A percentile compares a stretch with the other conserved stretches of the same genome.
Conservation (phyloP, 2,329 filamentous ascomycete genomes). For the Berkeleyomyces rouxiae region DNA sequence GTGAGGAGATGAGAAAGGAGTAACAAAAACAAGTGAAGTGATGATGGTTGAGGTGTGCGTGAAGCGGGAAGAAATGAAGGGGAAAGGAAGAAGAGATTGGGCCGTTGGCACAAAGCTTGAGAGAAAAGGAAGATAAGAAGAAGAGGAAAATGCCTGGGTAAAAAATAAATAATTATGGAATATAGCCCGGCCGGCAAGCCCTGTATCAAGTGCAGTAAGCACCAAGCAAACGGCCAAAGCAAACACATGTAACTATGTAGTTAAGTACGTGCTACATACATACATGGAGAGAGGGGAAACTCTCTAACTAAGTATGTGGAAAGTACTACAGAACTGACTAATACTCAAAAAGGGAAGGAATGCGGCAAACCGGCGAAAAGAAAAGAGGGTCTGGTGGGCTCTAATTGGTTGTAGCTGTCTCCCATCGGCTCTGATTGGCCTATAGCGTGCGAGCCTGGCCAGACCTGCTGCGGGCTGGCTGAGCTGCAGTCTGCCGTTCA, state of each 20-base stretch:
- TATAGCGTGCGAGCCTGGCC: no score
- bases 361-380: not conserved
- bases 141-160: not conserved
- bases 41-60: not conserved
- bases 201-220: not conserved
- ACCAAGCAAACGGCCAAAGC: not conserved
- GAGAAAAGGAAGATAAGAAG: constrained; percentile 4
- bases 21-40: not conserved
- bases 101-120: constrained; percentile 1
- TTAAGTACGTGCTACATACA: not conserved
- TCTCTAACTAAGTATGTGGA: not conserved
- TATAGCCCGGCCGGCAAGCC: not conserved
- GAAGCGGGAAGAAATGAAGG: not conserved
- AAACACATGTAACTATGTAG: not conserved
- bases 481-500: no score
- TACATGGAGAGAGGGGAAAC: not conserved
- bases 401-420: not conserved
- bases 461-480: no score
- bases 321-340: no score
- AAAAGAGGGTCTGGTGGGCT: not conserved
- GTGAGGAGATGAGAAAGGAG: not conserved
- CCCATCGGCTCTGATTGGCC: no score
- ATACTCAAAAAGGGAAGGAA: not conserved
- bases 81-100: not conserved
- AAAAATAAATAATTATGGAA: not conserved